A percentile compares a stretch with the other conserved stretches of the same genome.
phyloP scores from a whole-genome alignment of 1,284 basidiomycete species.

The Blastosporella zonata region DNA sequence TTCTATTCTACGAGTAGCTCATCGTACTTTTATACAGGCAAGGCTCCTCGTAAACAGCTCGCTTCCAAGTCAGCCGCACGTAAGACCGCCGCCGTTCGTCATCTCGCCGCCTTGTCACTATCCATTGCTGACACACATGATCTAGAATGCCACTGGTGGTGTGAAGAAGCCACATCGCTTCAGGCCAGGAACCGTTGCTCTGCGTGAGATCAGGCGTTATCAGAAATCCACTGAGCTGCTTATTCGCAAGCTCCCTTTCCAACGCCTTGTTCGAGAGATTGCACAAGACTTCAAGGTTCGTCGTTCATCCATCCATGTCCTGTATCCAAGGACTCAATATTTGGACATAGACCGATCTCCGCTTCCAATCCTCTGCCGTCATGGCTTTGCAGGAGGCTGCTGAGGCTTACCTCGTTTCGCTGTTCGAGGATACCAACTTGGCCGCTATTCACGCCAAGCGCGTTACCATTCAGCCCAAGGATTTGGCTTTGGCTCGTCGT shows the following conservation, averaged over 20 bases:
- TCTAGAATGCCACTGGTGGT: slow-evolving; percentile 58
- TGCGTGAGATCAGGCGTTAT: slow-evolving; percentile 83
- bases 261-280: slow-evolving; percentile 72
- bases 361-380: slow-evolving; percentile 80
- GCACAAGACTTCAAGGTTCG: slow-evolving; percentile 69
- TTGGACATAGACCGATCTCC: slow-evolving; percentile 62
- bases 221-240: slow-evolving; percentile 80
- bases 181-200: slow-evolving; percentile 68
- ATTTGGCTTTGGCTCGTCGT: slow-evolving; percentile 68
- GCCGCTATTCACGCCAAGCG: slow-evolving; percentile 73
- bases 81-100: slow-evolving; percentile 43
- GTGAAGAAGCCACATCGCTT: slow-evolving; percentile 76
- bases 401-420: slow-evolving; percentile 76
- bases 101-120: background rate
- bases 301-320: slow-evolving; percentile 20
- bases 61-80: slow-evolving; percentile 59
- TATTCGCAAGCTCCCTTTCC: slow-evolving; percentile 74
- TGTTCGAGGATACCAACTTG: slow-evolving; percentile 70
- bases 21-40: slow-evolving; percentile 30
- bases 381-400: slow-evolving; percentile 78
- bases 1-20: slow-evolving; percentile 2
- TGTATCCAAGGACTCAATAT: slow-evolving; percentile 1
- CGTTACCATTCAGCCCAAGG: slow-evolving; percentile 69
- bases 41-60: slow-evolving; percentile 63
- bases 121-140: slow-evolving; percentile 1